Evolutionary conservation across 352 stramenopile genomes (phyloP).

Genomic region (Phytophthora hibernalis): DNA sequence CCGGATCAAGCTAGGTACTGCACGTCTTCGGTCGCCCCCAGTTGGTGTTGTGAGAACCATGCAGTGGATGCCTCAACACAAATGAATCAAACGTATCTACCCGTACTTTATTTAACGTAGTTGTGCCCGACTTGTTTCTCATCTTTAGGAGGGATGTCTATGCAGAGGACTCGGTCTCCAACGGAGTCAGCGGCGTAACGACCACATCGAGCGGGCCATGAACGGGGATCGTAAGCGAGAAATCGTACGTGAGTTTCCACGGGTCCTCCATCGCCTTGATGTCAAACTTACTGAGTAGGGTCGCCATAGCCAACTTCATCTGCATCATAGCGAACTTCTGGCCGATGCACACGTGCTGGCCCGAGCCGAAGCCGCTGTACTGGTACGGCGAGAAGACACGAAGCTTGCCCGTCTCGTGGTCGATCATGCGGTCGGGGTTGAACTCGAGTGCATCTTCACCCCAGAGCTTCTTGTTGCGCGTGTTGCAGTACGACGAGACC

Average conservation of each 20-base stretch:
- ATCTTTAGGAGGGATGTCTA: not conserved
- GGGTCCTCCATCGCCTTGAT: slow-evolving; percentile 48
- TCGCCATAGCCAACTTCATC: slow-evolving; percentile 64
- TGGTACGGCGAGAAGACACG: slow-evolving; percentile 23
- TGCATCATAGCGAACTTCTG: slow-evolving; percentile 58
- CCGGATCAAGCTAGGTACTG: not conserved
- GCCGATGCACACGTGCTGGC: slow-evolving; percentile 61
- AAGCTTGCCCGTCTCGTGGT: slow-evolving; percentile 41
- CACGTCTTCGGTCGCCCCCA: no score
- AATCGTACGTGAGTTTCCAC: slow-evolving; percentile 52
- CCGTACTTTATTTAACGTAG: not conserved
- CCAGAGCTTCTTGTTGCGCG: slow-evolving; percentile 49
- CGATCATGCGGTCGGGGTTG: slow-evolving; percentile 70
- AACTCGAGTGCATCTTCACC: slow-evolving; percentile 54
- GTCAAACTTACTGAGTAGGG: slow-evolving; percentile 55
- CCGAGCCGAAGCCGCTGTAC: slow-evolving; percentile 56
- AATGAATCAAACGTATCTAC: not conserved
- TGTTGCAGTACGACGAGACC: slow-evolving; percentile 34
- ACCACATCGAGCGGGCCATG: slow-evolving; percentile 38
- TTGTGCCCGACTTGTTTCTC: not conserved
- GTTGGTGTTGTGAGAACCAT: no score
- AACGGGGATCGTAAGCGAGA: slow-evolving; percentile 50
- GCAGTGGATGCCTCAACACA: not conserved
- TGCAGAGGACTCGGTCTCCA: not conserved
- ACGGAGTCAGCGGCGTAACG: slow-evolving; percentile 18